Conservation (phyloP, 2,329 filamentous ascomycete genomes). For the Cladorrhinum sp. region DNA sequence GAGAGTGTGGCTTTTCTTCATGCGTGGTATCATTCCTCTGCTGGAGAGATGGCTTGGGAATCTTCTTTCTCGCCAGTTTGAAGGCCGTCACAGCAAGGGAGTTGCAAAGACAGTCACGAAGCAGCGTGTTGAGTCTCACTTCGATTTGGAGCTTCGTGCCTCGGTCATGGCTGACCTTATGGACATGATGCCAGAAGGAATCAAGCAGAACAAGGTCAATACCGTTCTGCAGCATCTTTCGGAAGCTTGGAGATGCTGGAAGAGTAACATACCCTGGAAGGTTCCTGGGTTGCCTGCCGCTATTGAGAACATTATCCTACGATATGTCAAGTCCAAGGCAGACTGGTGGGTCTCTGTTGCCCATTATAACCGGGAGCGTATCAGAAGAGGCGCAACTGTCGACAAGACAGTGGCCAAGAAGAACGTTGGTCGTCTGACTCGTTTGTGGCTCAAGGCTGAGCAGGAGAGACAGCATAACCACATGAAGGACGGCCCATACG, state of each 20-base stretch:
- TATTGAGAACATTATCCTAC: slow-evolving; percentile 97
- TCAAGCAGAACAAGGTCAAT: slow-evolving; percentile 99
- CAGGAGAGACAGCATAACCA: slow-evolving; percentile 99
- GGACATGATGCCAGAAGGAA: slow-evolving; percentile 99
- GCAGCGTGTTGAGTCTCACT: slow-evolving; percentile 97
- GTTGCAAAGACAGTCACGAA: slow-evolving; percentile 99
- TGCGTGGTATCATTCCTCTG: slow-evolving; percentile 95
- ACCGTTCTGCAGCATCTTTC: slow-evolving; percentile 95
- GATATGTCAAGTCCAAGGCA: slow-evolving; percentile 98
- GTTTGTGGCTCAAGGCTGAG: slow-evolving; percentile 96
- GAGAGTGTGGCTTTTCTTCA: slow-evolving; percentile 99
- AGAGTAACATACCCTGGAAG: slow-evolving; percentile 99
- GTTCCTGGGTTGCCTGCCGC: slow-evolving; percentile 93
- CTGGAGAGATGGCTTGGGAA: slow-evolving; percentile 98
- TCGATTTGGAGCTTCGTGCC: slow-evolving; percentile 92
- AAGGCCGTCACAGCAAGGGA: slow-evolving; percentile 97
- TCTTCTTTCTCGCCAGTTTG: slow-evolving; percentile 92
- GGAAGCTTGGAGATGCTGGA: slow-evolving; percentile 99
- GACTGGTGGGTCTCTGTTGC: slow-evolving; percentile 99
- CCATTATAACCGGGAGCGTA: slow-evolving; percentile 97
- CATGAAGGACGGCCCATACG: slow-evolving; percentile 98
- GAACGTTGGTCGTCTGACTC: slow-evolving; percentile 90
- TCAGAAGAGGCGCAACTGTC: slow-evolving; percentile 91
- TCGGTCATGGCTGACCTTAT: slow-evolving; percentile 99
- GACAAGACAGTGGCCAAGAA: slow-evolving; percentile 99